phyloP scores from a whole-genome alignment of 1,284 basidiomycete species.

The Mycosarcoma maydis region DNA sequence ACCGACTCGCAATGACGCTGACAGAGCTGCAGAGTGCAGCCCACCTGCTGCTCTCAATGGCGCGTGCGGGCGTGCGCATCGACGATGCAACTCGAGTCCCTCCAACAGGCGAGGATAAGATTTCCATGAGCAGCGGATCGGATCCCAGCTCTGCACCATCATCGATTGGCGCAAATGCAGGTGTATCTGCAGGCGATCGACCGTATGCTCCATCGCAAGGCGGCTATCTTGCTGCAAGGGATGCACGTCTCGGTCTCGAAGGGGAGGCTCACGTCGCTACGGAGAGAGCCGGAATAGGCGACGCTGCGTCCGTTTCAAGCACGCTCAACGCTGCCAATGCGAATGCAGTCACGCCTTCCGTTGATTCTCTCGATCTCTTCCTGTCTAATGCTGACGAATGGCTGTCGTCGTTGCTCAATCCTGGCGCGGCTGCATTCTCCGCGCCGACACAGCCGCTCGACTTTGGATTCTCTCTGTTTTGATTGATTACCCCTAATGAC shows the following conservation, averaged over 20 bases:
- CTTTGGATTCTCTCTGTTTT: constrained; percentile 36
- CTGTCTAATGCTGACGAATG: constrained; percentile 42
- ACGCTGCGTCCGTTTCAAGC: constrained; percentile 3
- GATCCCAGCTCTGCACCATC: constrained; percentile 18
- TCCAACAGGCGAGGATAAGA: constrained; percentile 18
- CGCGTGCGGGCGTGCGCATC: constrained; percentile 35
- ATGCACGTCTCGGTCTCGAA: not conserved
- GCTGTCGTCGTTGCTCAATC: constrained; percentile 41
- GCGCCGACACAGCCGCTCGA: constrained; percentile 34
- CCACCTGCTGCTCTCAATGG: constrained; percentile 40
- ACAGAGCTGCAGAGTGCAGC: constrained; percentile 40
- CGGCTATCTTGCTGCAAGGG: constrained; percentile 2
- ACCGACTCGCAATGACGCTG: constrained; percentile 35
- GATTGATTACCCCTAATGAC: not conserved
- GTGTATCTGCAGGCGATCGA: not conserved
- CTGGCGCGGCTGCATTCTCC: constrained; percentile 27
- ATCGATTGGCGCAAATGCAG: not conserved
- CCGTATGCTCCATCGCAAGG: constrained; percentile 4
- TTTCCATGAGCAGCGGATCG: constrained; percentile 13
- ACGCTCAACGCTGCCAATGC: constrained; percentile 8
- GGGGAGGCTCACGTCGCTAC: not conserved
- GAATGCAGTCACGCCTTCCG: constrained; percentile 22
- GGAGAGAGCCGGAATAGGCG: not conserved
- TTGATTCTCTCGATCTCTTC: constrained; percentile 39
- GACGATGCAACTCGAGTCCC: constrained; percentile 41